Percentiles rank a stretch among this genome's conserved stretches.
These are phyloP conservation scores for Aspergillus cristatus DNA, from an alignment of 495 filamentous ascomycete genomes.

Conservation along the genomic window DNA sequence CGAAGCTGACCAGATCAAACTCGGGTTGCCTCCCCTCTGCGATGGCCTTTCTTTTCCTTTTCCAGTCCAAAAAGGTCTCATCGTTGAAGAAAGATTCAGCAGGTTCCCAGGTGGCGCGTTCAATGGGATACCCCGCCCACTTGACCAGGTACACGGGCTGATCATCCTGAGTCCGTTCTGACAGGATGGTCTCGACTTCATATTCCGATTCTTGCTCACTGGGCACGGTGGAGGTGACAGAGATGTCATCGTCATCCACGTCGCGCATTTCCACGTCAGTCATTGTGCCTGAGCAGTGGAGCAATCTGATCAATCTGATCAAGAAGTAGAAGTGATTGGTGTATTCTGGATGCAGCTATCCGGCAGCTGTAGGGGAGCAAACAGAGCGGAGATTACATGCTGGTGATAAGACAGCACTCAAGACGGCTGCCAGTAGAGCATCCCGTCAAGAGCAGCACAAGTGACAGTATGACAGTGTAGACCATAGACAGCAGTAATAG, in stretches of 20 bases:
- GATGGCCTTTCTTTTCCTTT: slow-evolving; percentile 37
- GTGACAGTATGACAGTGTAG: too few relatives aligned
- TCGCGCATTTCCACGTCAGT: slow-evolving; percentile 8
- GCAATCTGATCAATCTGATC: too few relatives aligned
- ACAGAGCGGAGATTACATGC: too few relatives aligned
- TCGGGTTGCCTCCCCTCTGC: slow-evolving; percentile 22
- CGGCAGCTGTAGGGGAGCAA: too few relatives aligned
- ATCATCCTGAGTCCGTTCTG: slow-evolving; percentile 34
- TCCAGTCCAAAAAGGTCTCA: slow-evolving; percentile 44
- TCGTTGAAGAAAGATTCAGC: slow-evolving; percentile 39
- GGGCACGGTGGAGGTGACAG: slow-evolving; percentile 47
- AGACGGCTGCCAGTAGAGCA: too few relatives aligned
- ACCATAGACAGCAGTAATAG: too few relatives aligned
- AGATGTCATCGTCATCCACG: slow-evolving; percentile 48
- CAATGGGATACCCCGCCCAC: slow-evolving; percentile 54
- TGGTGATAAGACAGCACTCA: too few relatives aligned
- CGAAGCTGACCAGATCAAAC: slow-evolving; percentile 43
- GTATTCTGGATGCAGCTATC: too few relatives aligned
- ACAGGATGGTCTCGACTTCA: slow-evolving; percentile 36
- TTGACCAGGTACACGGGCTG: slow-evolving; percentile 49
- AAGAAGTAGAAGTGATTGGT: too few relatives aligned
- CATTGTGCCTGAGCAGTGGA: too few relatives aligned
- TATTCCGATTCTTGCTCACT: slow-evolving; percentile 34
- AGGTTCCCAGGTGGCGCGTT: slow-evolving; percentile 58
- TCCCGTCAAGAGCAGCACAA: too few relatives aligned